These are phyloP conservation scores for Pseudogymnoascus sp. DNA, from an alignment of 2,329 filamentous ascomycete genomes.

Conservation along the genomic window DNA sequence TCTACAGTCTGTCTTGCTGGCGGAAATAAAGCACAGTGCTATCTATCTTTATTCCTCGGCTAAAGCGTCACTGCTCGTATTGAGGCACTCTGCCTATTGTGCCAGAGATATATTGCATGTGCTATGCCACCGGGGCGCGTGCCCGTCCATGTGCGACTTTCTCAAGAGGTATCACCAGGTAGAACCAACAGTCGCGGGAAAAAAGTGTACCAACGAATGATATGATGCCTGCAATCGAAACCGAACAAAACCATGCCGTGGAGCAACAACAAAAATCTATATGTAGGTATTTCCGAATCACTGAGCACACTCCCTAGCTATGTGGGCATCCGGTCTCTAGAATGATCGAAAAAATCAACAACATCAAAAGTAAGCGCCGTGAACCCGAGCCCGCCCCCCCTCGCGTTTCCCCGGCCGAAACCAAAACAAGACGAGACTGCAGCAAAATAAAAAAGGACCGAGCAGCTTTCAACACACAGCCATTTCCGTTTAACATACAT, in stretches of 20 bases:
- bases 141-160: neutral
- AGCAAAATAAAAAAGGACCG: neutral
- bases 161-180: neutral
- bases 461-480: neutral
- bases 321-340: constrained; percentile 2
- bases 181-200: neutral
- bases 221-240: neutral
- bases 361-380: neutral
- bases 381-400: neutral
- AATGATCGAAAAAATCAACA: neutral
- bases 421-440: neutral
- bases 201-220: neutral
- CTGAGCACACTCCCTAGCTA: constrained; percentile 5
- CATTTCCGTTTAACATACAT: constrained; percentile 2
- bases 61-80: neutral
- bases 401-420: neutral
- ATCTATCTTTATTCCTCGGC: neutral
- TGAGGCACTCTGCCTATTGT: neutral
- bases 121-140: neutral
- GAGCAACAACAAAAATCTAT: constrained; percentile 1
- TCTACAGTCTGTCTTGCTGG: neutral
- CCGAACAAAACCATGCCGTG: neutral
- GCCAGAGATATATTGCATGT: neutral
- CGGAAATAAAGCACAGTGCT: neutral
- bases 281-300: constrained; percentile 5